A percentile compares a stretch with the other conserved stretches of the same genome.
Conservation (phyloP, 108 stramenopile genomes). For the Skeletonema tropicum region DNA sequence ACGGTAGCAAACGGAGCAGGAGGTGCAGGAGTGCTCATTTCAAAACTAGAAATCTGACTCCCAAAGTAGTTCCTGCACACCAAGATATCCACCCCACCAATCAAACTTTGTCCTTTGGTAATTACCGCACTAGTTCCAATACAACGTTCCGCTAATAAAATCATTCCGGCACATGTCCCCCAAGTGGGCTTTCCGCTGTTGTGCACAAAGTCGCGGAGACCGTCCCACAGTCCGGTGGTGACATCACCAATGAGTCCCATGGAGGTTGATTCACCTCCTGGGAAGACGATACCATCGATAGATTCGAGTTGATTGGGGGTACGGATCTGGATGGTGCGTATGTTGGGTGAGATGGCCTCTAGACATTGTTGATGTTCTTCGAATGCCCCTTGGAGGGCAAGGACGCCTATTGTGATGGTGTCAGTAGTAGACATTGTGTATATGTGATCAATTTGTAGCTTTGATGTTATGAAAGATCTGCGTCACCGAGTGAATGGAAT, state of each 20-base stretch:
- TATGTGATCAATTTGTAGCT: neutral
- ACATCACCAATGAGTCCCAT: constrained; percentile 92
- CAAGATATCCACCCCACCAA: constrained; percentile 94
- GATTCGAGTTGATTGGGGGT: constrained; percentile 77
- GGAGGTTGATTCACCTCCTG: constrained; percentile 98
- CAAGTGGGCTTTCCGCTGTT: constrained; percentile 83
- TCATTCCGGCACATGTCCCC: constrained; percentile 99
- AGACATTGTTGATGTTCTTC: constrained; percentile 90
- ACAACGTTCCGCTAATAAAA: constrained; percentile 92
- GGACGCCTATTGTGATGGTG: constrained; percentile 79
- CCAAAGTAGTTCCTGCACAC: constrained; percentile 99
- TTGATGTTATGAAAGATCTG: neutral
- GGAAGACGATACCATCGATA: constrained; percentile 94
- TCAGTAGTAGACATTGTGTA: constrained; percentile 1
- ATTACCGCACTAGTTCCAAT: constrained; percentile 88
- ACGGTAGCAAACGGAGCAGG: constrained; percentile 37
- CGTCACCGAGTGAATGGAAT: neutral
- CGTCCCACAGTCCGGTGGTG: constrained; percentile 65
- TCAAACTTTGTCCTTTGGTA: constrained; percentile 93
- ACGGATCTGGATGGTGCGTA: constrained; percentile 65
- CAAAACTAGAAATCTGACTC: constrained; percentile 93
- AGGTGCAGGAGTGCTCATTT: constrained; percentile 83
- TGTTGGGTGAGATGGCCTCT: constrained; percentile 38
- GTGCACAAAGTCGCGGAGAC: constrained; percentile 73
- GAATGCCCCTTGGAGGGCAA: constrained; percentile 96